A percentile compares a stretch with the other conserved stretches of the same genome.
phyloP scores from a whole-genome alignment of 306 rosid species.

The Ziziphus jujuba region DNA sequence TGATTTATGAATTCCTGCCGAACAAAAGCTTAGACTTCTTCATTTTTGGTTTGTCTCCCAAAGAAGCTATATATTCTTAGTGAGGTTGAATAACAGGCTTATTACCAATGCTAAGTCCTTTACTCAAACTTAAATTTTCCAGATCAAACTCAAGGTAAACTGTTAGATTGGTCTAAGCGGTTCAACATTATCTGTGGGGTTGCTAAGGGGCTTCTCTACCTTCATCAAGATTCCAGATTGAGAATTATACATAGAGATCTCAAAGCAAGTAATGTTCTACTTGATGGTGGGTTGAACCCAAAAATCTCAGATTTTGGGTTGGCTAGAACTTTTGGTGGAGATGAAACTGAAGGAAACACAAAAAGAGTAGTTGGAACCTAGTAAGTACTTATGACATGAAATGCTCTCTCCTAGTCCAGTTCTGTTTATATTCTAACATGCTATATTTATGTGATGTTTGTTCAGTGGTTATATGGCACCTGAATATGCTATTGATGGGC shows the following conservation, averaged over 20 bases:
- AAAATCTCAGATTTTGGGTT: constrained; percentile 37
- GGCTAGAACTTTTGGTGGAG: constrained; percentile 27
- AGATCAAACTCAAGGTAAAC: constrained; percentile 5
- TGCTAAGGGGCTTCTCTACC: constrained; percentile 27
- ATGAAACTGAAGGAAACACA: constrained; percentile 29
- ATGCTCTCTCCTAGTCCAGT: neutral
- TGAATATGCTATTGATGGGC: constrained; percentile 50
- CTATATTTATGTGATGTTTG: neutral
- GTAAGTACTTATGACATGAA: constrained; percentile 8
- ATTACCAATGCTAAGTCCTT: neutral
- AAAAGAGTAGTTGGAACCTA: constrained; percentile 27
- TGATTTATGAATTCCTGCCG: constrained; percentile 36
- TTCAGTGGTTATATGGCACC: constrained; percentile 67
- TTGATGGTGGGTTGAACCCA: constrained; percentile 31
- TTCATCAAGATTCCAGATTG: constrained; percentile 34
- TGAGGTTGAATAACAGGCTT: neutral
- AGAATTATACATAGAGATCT: constrained; percentile 35
- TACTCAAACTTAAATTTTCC: neutral
- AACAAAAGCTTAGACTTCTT: constrained; percentile 50
- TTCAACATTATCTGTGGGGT: constrained; percentile 26
- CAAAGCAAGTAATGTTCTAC: constrained; percentile 30
- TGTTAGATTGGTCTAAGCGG: constrained; percentile 20
- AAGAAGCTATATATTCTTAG: neutral
- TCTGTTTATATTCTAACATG: neutral
- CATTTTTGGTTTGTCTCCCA: constrained; percentile 38